Evolutionary conservation across 495 filamentous ascomycete genomes (phyloP), one percentile per base, ranked within the genome.

Genomic region (Xylaria castorea): DNA sequence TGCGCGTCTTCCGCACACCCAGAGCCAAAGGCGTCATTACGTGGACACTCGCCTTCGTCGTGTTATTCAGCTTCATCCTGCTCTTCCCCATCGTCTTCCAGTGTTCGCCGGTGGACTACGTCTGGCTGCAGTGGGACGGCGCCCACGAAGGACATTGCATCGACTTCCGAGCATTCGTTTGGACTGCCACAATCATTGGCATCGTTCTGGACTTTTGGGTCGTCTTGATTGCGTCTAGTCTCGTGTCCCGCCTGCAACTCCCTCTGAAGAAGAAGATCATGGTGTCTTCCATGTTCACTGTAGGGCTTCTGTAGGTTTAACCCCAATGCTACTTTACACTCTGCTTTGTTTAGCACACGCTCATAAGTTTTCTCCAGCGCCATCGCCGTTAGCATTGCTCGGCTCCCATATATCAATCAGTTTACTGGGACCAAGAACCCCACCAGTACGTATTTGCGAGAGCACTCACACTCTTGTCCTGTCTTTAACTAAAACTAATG

Each of bases 121-220:
- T 74, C 60, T 81, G 80, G 80, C 74, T 66, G 8, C 72, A 72
- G 5, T 79, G 74, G 73, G 76, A 79, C 50, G 72, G 74, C n/a
- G 36, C 66, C 22, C 74, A 76, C 44, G 18, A 72, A n/a, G 80
- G 80, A 22, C 51, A 57, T 0, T 81, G 80, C 60, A 71, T 78
- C 12, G 65, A 76, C 48, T 70, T 69, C 18, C 71, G 65, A 22
- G 16, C 64, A 16, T 69, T 77, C 16, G 85, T 83, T 60, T 85
- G 85, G 71, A 77, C 78, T 70, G 83, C 85, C 63, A 81, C 86
- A 0, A 81, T 78, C 3, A 74, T 89, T 22, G 86, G 85, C 74
- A 89, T 90, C 50, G 55, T 85, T n/a, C 80, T 87, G 12, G 88
- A 90, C 71, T 38, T 85, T 1, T 77, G 85, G 73, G 80, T 80